Evolutionary conservation across 2,329 filamentous ascomycete species (phyloP), one percentile per base, ranked within the genome.

Genomic region (Fusarium pseudograminearum): DNA sequence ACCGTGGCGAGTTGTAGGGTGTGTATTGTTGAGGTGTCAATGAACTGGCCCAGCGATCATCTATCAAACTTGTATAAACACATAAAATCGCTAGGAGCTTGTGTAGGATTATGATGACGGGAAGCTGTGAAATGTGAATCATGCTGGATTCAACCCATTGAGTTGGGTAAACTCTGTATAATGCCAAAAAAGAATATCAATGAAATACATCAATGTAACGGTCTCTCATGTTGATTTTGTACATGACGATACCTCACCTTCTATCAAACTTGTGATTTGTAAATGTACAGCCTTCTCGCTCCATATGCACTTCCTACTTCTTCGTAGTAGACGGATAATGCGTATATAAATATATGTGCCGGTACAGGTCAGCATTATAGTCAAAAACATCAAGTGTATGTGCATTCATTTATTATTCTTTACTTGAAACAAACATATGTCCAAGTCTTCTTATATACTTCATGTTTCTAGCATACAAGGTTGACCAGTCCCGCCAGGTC

Each of bases 1-100:
- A 84, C 66, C 78, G 80, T 28, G 85, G 86, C 42, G 81, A 86
- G 76, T 73, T 88, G 75, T 88, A 81, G 76, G 28, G 30, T 30
- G 26, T 26, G 36, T 44, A 18, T 54, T 45, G 41, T 45, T 36
- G 31, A 33, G 40, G 47, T 51, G 30, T 42, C 34, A 34, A 48
- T 3, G 50, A 40, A 22, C 45, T 57, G 57, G 45, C 38, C 44
- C 62, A 45, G 31, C 38, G 50, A 26, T 44, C 18, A 48, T 41
- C 34, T 51, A 57, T 60, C 42, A 51, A 36, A 69, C 48, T 55
- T 75, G 72, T 74, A 75, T 47, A 69, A 71, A 70, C 46, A 71
- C 56, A 61, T 61, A 51, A 71, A 61, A 64, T 53, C 64, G 61
- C 51, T 51, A 57, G 61, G 48, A 52, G 52, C 51, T 60, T 61